Conservation (phyloP, 2,329 filamentous ascomycete genomes). For the Colletotrichum gigasporum region DNA sequence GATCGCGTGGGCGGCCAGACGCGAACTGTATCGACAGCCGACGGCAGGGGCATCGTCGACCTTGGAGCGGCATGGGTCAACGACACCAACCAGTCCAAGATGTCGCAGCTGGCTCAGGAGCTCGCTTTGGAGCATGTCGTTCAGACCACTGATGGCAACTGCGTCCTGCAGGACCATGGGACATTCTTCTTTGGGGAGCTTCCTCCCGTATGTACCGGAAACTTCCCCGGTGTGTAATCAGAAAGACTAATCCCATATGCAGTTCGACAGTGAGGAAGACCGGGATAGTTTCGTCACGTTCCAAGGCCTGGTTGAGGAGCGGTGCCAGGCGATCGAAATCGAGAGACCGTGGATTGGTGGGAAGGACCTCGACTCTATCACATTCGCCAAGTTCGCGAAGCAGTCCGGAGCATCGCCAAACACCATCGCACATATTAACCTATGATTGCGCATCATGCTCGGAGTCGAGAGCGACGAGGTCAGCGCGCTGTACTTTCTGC, state of each 20-base stretch:
- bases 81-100: conserved; percentile 58
- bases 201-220: conserved; percentile 34
- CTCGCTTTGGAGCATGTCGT: conserved; percentile 54
- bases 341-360: no score
- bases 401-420: no score
- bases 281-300: conserved; percentile 22
- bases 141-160: conserved; percentile 57
- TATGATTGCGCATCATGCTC: conserved; percentile 61
- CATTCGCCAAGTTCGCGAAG: no score
- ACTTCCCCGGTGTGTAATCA: conserved; percentile 31
- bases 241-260: no score
- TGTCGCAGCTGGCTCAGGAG: conserved; percentile 50
- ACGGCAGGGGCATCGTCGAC: conserved; percentile 50
- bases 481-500: conserved; percentile 62
- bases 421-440: no score
- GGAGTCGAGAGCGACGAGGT: conserved; percentile 59
- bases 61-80: conserved; percentile 70
- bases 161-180: conserved; percentile 53
- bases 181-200: conserved; percentile 42
- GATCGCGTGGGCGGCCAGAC: conserved; percentile 63
- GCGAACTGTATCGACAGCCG: conserved; percentile 45
- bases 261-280: conserved; percentile 25
- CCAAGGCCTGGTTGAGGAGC: conserved; percentile 39
- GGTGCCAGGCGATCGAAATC: conserved; percentile 39
- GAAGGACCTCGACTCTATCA: conserved; percentile 36